Base-by-base conservation (phyloP, 208 protist species). In the Leishmania turanica region DNA sequence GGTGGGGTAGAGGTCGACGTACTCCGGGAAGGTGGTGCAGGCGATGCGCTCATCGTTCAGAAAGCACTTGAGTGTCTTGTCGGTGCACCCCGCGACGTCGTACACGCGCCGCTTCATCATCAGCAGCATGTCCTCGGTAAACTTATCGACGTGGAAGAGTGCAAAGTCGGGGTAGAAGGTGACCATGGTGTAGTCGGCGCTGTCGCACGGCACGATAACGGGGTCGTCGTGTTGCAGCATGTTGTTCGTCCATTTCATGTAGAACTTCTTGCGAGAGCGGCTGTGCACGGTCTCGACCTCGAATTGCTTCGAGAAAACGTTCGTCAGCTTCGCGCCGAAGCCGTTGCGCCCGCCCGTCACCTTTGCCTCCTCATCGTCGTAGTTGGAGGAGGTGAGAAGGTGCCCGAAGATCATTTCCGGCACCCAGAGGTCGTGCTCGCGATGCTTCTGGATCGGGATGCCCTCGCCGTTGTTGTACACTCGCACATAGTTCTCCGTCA, bases 321-420 rank as follows among this genome's bases (percentile, higher is more conserved):
- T 99, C 42, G 99, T 99, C 51, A 99, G 94, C 89, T 99, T 99
- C 13, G 99, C 99, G 83, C 99, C 99, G 85, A 99, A 99, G 34
- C 99, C 97, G 86, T 99, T 99, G 62, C 96, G 91, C 37, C 98
- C 97, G 37, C 98, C 98, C 1, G 98, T 99, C 34, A 99, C 95
- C 84, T 99, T 99, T 75, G 99, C 97, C 86, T 99, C 95, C 45
- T 90, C 90, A 88, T 99, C 99, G 86, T 99, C 92, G 91, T 99
- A 99, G 92, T 99, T 99, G 37, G 93, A 98, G 19, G 96, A 96
- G 21, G 99, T 99, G 37, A 99, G 90, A 1, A 99, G 95, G 56
- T 99, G 96, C 13, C 99, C 99, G 87, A 99, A 99, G 84, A 99
- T 99, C 80, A 99, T 92, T 89, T 99, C 98, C 9, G 99, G 99